phyloP scores from a whole-genome alignment of 768 basidiomycete species.

The Leccinum longicurvipes region DNA sequence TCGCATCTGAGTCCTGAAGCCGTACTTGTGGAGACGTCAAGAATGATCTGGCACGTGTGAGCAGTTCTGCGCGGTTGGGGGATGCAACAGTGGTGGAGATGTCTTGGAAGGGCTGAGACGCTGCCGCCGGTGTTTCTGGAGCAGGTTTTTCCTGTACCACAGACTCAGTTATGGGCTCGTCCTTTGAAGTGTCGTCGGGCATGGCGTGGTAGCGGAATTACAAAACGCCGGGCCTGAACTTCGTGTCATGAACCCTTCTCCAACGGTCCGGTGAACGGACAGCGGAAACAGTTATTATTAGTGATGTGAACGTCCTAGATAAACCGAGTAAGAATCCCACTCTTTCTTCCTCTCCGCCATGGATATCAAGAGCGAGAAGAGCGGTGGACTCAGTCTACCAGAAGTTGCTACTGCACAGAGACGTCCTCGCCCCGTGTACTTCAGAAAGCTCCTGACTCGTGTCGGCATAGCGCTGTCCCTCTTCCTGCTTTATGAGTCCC shows the following conservation, averaged over 20 bases:
- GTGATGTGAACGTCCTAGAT: slow-evolving; percentile 6
- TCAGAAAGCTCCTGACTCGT: slow-evolving; percentile 4
- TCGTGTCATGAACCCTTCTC: too few species aligned
- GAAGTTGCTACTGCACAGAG: slow-evolving; percentile 1
- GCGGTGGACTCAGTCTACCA: slow-evolving; percentile 6
- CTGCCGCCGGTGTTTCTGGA: neutral
- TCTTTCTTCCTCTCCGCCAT: slow-evolving; percentile 6
- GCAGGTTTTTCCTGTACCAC: neutral
- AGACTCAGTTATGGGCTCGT: neutral
- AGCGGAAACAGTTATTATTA: neutral
- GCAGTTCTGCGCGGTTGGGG: slow-evolving; percentile 40
- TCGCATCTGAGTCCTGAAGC: slow-evolving; percentile 51
- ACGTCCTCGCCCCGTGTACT: neutral
- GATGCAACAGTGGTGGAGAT: neutral
- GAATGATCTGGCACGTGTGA: slow-evolving; percentile 59
- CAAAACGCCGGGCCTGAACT: too few species aligned
- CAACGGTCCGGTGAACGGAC: too few species aligned
- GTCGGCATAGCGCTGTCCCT: slow-evolving; percentile 4
- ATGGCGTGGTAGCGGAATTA: slow-evolving; percentile 3
- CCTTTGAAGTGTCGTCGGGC: slow-evolving; percentile 14
- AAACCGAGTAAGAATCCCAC: neutral
- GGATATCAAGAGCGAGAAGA: slow-evolving; percentile 15
- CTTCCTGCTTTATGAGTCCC: slow-evolving; percentile 11
- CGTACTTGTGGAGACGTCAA: slow-evolving; percentile 63
- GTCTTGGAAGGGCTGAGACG: slow-evolving; percentile 2